Conservation (phyloP, 2,329 filamentous ascomycete species). For the Orbilia blumenaviensis region DNA sequence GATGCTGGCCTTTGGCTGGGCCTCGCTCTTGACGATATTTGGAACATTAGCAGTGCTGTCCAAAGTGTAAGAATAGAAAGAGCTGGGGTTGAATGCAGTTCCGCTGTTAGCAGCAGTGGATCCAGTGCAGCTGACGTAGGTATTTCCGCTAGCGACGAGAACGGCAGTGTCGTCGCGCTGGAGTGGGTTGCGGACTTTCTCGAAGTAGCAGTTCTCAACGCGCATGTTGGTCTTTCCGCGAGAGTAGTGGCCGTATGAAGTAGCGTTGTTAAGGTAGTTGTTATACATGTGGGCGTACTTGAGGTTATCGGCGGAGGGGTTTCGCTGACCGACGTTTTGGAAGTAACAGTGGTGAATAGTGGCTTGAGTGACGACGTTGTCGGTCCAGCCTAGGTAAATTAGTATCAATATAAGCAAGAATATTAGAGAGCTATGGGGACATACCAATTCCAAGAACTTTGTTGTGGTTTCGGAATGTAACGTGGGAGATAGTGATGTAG, state of each 20-base stretch:
- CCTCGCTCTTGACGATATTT: constrained; percentile 49
- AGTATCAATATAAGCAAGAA: not conserved
- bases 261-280: constrained; percentile 56
- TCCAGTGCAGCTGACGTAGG: constrained; percentile 55
- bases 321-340: constrained; percentile 55
- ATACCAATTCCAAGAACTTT: constrained; percentile 57
- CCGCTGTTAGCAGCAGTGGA: constrained; percentile 52
- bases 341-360: constrained; percentile 58
- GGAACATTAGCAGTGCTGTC: constrained; percentile 54
- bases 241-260: constrained; percentile 57
- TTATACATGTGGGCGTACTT: constrained; percentile 56
- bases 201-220: constrained; percentile 56
- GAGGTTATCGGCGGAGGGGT: constrained; percentile 56
- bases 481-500: constrained; percentile 56
- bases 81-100: constrained; percentile 54
- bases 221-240: constrained; percentile 55
- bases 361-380: constrained; percentile 55
- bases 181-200: constrained; percentile 56
- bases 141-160: constrained; percentile 53
- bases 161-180: constrained; percentile 53
- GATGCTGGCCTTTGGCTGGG: constrained; percentile 48
- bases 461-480: constrained; percentile 56
- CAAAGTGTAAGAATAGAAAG: constrained; percentile 55
- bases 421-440: not conserved
- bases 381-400: constrained; percentile 52